phyloP scores from a whole-genome alignment of 805 yeast species.

The Kodamaea laetipori region DNA sequence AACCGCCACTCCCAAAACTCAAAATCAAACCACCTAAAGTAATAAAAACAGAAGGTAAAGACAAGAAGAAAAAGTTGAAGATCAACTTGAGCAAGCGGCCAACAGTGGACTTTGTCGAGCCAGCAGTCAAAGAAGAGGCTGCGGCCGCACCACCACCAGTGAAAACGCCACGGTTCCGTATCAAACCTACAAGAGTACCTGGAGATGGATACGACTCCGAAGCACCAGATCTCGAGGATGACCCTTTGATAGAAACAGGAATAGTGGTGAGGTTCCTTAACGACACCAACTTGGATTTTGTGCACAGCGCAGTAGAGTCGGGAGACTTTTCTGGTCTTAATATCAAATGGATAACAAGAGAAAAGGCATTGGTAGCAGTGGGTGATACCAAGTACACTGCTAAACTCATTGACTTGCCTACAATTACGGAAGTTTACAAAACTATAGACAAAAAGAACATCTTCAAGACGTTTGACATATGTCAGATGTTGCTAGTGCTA shows the following conservation, averaged over 20 bases:
- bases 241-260: slow-evolving; percentile 89
- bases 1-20: slow-evolving; percentile 17
- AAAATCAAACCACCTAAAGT: slow-evolving; percentile 24
- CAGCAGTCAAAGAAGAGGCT: not conserved
- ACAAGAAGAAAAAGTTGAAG: slow-evolving; percentile 27
- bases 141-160: slow-evolving; percentile 7
- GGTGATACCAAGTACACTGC: slow-evolving; percentile 74
- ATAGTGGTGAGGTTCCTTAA: slow-evolving; percentile 73
- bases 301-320: slow-evolving; percentile 72
- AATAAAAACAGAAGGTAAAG: slow-evolving; percentile 11
- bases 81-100: slow-evolving; percentile 22
- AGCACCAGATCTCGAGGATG: slow-evolving; percentile 94
- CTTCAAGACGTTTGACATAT: slow-evolving; percentile 80
- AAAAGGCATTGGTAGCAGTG: slow-evolving; percentile 76
- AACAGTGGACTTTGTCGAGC: slow-evolving; percentile 6
- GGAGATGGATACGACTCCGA: slow-evolving; percentile 98
- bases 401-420: slow-evolving; percentile 84
- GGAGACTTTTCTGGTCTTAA: slow-evolving; percentile 73
- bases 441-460: slow-evolving; percentile 87
- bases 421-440: slow-evolving; percentile 82
- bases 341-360: slow-evolving; percentile 80
- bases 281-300: slow-evolving; percentile 68
- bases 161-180: slow-evolving; percentile 46
- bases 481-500: slow-evolving; percentile 81
- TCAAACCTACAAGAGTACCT: slow-evolving; percentile 68